These are phyloP conservation scores for Diaporthe batatas DNA, from an alignment of 2,329 filamentous ascomycete genomes.

Conservation along the genomic window DNA sequence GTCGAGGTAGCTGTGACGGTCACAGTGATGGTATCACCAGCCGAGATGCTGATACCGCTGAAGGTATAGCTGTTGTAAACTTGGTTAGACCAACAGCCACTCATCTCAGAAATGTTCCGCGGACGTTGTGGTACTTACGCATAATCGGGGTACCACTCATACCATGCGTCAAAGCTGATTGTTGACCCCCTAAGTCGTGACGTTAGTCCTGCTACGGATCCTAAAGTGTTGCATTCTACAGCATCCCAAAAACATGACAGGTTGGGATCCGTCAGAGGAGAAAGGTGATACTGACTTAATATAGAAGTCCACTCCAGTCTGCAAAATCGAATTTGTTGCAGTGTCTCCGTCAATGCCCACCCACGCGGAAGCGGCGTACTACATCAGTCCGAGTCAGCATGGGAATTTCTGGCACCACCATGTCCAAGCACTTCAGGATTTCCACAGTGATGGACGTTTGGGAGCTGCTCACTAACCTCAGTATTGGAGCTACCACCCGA, in stretches of 20 bases:
- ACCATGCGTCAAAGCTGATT: slow-evolving; percentile 68
- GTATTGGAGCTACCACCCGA: slow-evolving; percentile 52
- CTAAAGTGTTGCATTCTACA: no score
- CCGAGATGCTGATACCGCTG: slow-evolving; percentile 44
- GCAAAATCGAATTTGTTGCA: slow-evolving; percentile 65
- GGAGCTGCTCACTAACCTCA: slow-evolving; percentile 34
- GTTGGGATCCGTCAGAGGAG: background rate
- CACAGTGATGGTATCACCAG: slow-evolving; percentile 47
- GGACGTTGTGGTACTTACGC: slow-evolving; percentile 48
- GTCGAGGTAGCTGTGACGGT: slow-evolving; percentile 55
- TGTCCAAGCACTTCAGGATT: background rate
- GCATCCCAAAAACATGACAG: slow-evolving; percentile 37
- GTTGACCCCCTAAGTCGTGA: slow-evolving; percentile 45
- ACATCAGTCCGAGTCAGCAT: background rate
- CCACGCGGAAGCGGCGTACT: slow-evolving; percentile 67
- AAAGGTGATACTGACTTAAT: slow-evolving; percentile 43
- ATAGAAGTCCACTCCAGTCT: slow-evolving; percentile 69
- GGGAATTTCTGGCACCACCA: no score
- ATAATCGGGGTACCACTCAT: slow-evolving; percentile 72
- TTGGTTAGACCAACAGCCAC: background rate
- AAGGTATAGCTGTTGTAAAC: slow-evolving; percentile 42
- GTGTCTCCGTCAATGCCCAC: slow-evolving; percentile 73
- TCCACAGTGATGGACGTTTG: background rate
- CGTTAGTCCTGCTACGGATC: no score
- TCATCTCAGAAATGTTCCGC: background rate